A percentile compares a stretch with the other conserved stretches of the same genome.
Evolutionary conservation across 345 rosid genomes (phyloP).

Genomic region (Ceriops decandra): DNA sequence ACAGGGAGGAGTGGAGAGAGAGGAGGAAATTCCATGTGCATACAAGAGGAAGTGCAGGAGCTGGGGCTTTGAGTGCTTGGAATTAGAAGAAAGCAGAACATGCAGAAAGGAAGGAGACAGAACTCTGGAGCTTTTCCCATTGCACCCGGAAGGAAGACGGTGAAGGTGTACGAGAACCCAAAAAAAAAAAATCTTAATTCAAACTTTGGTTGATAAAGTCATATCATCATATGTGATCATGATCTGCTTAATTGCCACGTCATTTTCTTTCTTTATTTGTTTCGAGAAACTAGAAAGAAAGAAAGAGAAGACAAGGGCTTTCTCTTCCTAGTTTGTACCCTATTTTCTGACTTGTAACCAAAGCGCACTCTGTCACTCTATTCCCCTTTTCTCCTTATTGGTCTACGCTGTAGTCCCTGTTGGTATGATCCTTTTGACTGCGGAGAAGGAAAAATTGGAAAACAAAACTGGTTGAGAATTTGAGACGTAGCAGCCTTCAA

Average conservation of each 20-base stretch:
- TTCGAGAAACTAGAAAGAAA: background rate
- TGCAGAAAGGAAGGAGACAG: slow-evolving; percentile 50
- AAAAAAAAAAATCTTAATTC: background rate
- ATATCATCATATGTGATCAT: background rate
- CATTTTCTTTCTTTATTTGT: slow-evolving; percentile 12
- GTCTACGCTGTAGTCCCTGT: background rate
- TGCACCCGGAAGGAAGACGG: slow-evolving; percentile 85
- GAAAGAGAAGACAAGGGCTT: slow-evolving; percentile 13
- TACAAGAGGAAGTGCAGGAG: slow-evolving; percentile 85
- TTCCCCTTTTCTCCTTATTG: background rate
- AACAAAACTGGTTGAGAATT: slow-evolving; percentile 2
- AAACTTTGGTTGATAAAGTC: background rate
- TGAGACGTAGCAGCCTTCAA: slow-evolving; percentile 35
- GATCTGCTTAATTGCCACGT: slow-evolving; percentile 5
- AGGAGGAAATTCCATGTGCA: slow-evolving; percentile 45
- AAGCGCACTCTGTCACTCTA: slow-evolving; percentile 20
- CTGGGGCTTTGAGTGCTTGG: slow-evolving; percentile 73
- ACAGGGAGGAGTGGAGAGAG: slow-evolving; percentile 38
- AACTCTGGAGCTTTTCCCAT: slow-evolving; percentile 95
- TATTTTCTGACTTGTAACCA: slow-evolving; percentile 20
- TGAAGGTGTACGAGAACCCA: slow-evolving; percentile 10
- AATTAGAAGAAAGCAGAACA: slow-evolving; percentile 36
- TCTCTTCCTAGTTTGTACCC: slow-evolving; percentile 15
- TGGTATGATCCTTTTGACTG: slow-evolving; percentile 29
- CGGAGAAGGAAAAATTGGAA: background rate